Conservation (phyloP, 495 filamentous ascomycete species). For the Neurospora tetraspora region DNA sequence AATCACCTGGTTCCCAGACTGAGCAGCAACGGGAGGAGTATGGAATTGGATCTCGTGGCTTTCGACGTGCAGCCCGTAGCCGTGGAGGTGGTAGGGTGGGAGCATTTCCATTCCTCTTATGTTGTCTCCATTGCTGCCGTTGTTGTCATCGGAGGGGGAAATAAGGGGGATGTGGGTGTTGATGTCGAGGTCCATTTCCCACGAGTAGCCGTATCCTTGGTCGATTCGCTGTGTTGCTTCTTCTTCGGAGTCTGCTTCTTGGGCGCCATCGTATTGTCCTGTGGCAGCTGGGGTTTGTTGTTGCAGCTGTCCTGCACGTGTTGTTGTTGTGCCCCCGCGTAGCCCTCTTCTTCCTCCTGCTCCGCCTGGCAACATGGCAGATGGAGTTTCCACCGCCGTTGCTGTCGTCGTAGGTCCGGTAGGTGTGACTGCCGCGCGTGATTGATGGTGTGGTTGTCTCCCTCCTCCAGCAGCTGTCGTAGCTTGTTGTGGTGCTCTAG, state of each 20-base stretch:
- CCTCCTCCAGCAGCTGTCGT: neutral
- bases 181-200: neutral
- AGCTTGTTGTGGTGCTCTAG: neutral
- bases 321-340: neutral
- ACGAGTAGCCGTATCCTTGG: neutral
- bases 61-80: neutral
- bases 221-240: neutral
- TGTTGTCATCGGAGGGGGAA: neutral
- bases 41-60: neutral
- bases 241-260: neutral
- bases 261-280: neutral
- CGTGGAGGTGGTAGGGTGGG: neutral
- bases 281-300: neutral
- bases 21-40: neutral
- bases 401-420: neutral
- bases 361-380: neutral
- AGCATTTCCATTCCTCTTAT: neutral
- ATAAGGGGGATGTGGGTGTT: neutral
- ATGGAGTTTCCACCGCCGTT: neutral
- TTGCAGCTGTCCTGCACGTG: neutral
- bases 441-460: neutral
- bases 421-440: neutral
- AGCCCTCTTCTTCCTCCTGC: neutral
- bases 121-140: neutral
- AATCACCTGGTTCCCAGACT: neutral